These are phyloP conservation scores for Lactifluus rugatus DNA, from an alignment of 768 basidiomycete species.

Conservation along the genomic window DNA sequence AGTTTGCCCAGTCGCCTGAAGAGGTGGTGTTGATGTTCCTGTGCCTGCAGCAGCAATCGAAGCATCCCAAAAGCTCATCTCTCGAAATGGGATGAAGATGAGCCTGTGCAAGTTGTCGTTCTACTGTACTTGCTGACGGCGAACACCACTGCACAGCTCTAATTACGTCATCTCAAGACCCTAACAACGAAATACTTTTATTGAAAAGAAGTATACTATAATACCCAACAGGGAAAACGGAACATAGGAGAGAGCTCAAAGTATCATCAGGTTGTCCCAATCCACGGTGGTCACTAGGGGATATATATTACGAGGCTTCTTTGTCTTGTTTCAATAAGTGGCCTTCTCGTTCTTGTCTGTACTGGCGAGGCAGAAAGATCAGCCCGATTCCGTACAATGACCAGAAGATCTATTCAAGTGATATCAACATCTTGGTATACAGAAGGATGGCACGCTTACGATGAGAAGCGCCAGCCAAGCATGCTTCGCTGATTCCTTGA, in stretches of 20 bases:
- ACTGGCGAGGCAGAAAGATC: constrained; percentile 9
- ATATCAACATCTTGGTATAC: background rate
- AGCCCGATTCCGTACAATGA: constrained; percentile 4
- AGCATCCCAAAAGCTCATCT: constrained; percentile 22
- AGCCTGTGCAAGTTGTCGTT: background rate
- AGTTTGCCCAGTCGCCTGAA: constrained; percentile 29
- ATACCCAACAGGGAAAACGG: no score
- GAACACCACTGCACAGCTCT: no score
- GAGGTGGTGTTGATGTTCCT: constrained; percentile 15
- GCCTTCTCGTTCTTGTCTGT: constrained; percentile 9
- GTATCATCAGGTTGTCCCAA: background rate
- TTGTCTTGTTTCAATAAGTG: constrained; percentile 1
- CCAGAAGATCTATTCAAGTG: constrained; percentile 9
- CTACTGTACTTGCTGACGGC: no score
- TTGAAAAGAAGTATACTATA: no score
- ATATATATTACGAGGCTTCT: background rate
- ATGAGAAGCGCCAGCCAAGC: constrained; percentile 15
- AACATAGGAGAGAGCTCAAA: no score
- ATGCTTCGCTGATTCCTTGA: constrained; percentile 2
- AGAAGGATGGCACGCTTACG: background rate
- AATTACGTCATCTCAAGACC: no score
- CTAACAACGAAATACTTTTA: background rate
- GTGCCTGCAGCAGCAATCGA: background rate
- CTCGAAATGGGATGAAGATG: background rate
- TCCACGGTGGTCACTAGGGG: no score